Percentiles rank a stretch among this genome's conserved stretches.
These are phyloP conservation scores for Verbascum thapsus DNA, from an alignment of 257 asterid genomes.

Conservation along the genomic window DNA sequence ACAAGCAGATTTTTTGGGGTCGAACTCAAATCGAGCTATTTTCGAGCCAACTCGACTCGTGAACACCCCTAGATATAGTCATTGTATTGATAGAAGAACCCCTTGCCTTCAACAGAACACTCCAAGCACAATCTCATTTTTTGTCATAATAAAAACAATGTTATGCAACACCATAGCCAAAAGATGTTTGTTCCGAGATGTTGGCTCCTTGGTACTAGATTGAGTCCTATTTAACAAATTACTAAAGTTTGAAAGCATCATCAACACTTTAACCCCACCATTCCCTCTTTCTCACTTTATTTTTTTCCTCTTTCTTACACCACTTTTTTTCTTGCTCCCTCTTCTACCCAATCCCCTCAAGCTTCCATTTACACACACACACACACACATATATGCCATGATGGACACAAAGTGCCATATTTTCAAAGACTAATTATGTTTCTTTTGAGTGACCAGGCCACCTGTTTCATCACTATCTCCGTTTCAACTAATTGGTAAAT, in stretches of 20 bases:
- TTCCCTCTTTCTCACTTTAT: constrained; percentile 13
- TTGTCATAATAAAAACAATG: too few species aligned
- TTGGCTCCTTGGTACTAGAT: constrained; percentile 33
- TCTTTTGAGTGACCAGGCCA: constrained; percentile 32
- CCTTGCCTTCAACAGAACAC: too few species aligned
- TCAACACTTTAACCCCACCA: constrained; percentile 36
- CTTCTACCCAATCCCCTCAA: not conserved
- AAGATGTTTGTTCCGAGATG: constrained; percentile 1
- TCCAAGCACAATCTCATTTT: too few species aligned
- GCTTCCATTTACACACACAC: constrained; percentile 12
- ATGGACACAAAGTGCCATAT: constrained; percentile 35
- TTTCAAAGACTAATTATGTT: constrained; percentile 44
- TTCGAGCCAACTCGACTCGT: too few species aligned
- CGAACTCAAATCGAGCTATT: too few species aligned
- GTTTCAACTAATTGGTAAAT: constrained; percentile 26
- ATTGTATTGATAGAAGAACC: too few species aligned
- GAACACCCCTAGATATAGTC: too few species aligned
- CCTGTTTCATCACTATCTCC: constrained; percentile 33
- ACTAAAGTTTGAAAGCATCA: constrained; percentile 27
- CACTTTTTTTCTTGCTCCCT: constrained; percentile 2
- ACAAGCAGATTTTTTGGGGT: too few species aligned
- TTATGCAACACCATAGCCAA: too few species aligned
- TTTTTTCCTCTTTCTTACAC: constrained; percentile 14
- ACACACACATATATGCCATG: constrained; percentile 22
- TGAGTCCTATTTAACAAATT: constrained; percentile 38